Percentiles rank a stretch among this genome's conserved stretches.
Conservation (phyloP, 495 filamentous ascomycete species). For the Penicillium riverlandense region DNA sequence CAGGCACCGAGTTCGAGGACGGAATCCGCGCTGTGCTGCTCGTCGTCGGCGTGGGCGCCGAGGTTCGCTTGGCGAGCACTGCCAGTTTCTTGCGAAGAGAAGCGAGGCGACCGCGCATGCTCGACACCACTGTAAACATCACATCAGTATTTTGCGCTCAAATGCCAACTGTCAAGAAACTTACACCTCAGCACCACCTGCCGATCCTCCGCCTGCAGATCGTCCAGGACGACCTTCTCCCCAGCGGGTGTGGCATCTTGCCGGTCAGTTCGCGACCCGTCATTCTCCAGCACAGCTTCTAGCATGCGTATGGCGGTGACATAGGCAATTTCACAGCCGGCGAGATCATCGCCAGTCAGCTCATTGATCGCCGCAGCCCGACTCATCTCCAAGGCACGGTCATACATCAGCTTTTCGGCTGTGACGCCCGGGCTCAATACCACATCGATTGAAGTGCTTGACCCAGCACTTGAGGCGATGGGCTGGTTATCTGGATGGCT, state of each 20-base stretch:
- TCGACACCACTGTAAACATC: slow-evolving; percentile 43
- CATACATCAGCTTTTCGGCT: slow-evolving; percentile 96
- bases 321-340: slow-evolving; percentile 88
- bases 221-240: slow-evolving; percentile 44
- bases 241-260: slow-evolving; percentile 9
- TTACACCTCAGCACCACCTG: slow-evolving; percentile 65
- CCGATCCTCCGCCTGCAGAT: slow-evolving; percentile 66
- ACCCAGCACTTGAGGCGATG: slow-evolving; percentile 36
- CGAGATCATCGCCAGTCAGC: slow-evolving; percentile 81
- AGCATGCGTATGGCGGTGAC: slow-evolving; percentile 87
- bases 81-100: slow-evolving; percentile 52
- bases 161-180: slow-evolving; percentile 11
- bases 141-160: slow-evolving; percentile 18
- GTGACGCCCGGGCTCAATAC: slow-evolving; percentile 70
- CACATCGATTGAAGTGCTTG: slow-evolving; percentile 55
- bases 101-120: slow-evolving; percentile 49
- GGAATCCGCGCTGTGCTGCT: slow-evolving; percentile 21
- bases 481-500: slow-evolving; percentile 75
- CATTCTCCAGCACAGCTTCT: slow-evolving; percentile 85
- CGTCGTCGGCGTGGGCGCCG: slow-evolving; percentile 27
- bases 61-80: slow-evolving; percentile 43
- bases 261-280: slow-evolving; percentile 44
- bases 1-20: slow-evolving; percentile 23
- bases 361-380: slow-evolving; percentile 90
- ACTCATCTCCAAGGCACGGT: slow-evolving; percentile 94